Conservation (phyloP, 768 basidiomycete species). For the Dendrothele bispora region DNA sequence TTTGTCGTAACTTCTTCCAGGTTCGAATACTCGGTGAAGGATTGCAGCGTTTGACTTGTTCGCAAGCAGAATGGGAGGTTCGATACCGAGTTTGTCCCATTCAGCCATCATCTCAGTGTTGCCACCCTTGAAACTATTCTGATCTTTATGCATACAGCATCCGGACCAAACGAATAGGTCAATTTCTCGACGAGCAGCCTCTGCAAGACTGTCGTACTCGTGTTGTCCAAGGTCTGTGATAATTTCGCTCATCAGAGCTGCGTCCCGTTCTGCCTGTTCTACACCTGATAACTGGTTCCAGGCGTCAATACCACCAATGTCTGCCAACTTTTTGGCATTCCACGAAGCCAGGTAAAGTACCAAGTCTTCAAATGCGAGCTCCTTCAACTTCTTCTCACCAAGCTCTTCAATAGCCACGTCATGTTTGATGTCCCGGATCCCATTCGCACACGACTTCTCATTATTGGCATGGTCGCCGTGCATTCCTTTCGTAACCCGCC, state of each 20-base stretch:
- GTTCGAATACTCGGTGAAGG: conserved; percentile 13
- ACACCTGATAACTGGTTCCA: conserved; percentile 16
- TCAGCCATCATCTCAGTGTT: conserved; percentile 12
- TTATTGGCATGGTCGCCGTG: conserved; percentile 24
- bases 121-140: conserved; percentile 23
- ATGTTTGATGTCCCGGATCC: conserved; percentile 5
- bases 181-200: conserved; percentile 9
- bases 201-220: too few relatives aligned
- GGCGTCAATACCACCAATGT: conserved; percentile 14
- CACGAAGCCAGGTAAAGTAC: conserved; percentile 2
- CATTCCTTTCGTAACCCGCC: conserved; percentile 9
- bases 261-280: too few relatives aligned
- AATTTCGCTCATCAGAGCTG: too few relatives aligned
- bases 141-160: conserved; percentile 31
- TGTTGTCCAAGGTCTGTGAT: too few relatives aligned
- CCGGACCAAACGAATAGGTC: conserved; percentile 24
- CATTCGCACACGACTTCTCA: conserved; percentile 18
- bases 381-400: conserved; percentile 14
- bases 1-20: neutral
- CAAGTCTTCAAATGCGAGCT: neutral
- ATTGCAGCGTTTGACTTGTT: conserved; percentile 24
- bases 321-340: conserved; percentile 7
- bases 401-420: conserved; percentile 3
- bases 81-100: conserved; percentile 10
- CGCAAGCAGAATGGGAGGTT: conserved; percentile 14